A percentile compares a stretch with the other conserved stretches of the same genome.
Conservation (phyloP, 768 basidiomycete species). For the Brasilioporus rufonigricans region DNA sequence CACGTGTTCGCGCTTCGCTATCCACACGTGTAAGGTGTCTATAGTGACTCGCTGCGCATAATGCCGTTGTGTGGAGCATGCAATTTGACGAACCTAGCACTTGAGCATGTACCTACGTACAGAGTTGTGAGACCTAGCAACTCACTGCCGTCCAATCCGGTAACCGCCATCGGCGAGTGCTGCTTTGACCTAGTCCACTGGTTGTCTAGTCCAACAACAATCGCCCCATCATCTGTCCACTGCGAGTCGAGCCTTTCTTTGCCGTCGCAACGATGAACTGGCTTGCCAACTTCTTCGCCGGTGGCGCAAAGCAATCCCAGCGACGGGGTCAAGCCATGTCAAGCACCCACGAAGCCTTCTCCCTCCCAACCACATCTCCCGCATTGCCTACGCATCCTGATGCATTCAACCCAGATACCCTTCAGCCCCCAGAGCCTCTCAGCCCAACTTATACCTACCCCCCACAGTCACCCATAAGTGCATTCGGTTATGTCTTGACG, state of each 20-base stretch:
- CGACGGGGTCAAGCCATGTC: constrained; percentile 67
- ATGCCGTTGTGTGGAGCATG: constrained; percentile 18
- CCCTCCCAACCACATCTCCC: constrained; percentile 74
- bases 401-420: constrained; percentile 55
- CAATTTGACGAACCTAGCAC: constrained; percentile 2
- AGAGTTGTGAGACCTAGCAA: background rate
- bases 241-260: constrained; percentile 2
- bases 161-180: background rate
- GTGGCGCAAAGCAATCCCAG: constrained; percentile 45
- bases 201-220: background rate
- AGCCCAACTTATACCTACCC: constrained; percentile 74
- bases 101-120: too few relatives aligned
- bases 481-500: constrained; percentile 61
- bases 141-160: background rate
- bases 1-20: background rate
- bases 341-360: constrained; percentile 86
- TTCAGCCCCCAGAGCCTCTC: constrained; percentile 47
- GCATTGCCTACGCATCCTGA: constrained; percentile 51
- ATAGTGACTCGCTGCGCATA: constrained; percentile 7
- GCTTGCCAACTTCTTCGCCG: constrained; percentile 64
- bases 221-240: background rate
- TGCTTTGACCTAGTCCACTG: constrained; percentile 6
- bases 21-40: constrained; percentile 1
- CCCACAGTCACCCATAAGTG: constrained; percentile 50
- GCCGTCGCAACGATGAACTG: constrained; percentile 57